Evolutionary conservation across 345 rosid genomes (phyloP), one percentile per base, ranked within the genome.

Genomic region (Pugionium dolabratum): DNA sequence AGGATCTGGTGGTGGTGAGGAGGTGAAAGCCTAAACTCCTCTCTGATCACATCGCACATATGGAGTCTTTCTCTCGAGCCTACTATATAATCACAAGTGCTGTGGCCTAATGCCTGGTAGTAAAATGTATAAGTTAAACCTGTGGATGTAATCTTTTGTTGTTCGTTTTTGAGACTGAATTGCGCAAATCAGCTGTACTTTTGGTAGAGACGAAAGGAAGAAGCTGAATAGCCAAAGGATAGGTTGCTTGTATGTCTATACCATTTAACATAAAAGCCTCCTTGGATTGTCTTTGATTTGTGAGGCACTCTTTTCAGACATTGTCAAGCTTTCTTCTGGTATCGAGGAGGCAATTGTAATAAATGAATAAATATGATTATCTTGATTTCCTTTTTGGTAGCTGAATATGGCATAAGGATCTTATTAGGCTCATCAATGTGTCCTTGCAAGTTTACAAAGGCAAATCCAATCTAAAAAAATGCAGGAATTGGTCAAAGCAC

Each of bases 201-300:
- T 61, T 29, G 61, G 32, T 70, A 61, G 62, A 61, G 54, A 70
- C 68, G 45, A 70, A 68, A 62, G 62, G 55, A 61, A 62, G 62
- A 61, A 45, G 68, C 62, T 70, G 74, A 62, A 44, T 61, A 54
- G 74, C 55, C 41, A 70, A 62, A 70, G 28, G 56, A 62, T 62
- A 70, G 68, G 68, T 70, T 45, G 75, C 63, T 62, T 70, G 75
- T 62, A 70, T 62, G 68, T 70, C 35, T 70, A 53, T 54, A 62
- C 34, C 54, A 53, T 61, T 61, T 54, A 70, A 54, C 75, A 70
- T 70, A 62, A 62, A 69, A 62, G 69, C 63, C 75, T 70, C 75
- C 75, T 70, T 70, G 56, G 53, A 70, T 46, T 53, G 49, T 46
- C 74, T 40, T 70, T 70, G 57, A 54, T 62, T 70, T 36, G 50